These are phyloP conservation scores for Rasamsonia emersonii DNA, from an alignment of 2,329 filamentous ascomycete genomes.

Conservation along the genomic window DNA sequence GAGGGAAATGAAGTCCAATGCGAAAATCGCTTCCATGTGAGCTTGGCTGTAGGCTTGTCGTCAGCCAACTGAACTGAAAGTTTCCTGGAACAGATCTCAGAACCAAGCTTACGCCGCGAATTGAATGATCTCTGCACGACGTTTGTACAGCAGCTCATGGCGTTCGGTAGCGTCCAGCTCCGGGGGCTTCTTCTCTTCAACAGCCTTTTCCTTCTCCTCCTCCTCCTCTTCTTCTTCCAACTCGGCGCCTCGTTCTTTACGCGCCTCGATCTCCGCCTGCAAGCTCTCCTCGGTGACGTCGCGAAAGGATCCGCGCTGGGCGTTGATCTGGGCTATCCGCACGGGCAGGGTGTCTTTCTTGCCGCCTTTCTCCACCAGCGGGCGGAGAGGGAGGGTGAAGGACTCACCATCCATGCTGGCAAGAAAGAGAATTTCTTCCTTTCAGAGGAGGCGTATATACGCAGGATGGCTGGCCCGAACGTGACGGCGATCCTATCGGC, in stretches of 20 bases:
- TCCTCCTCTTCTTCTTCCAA: constrained; percentile 36
- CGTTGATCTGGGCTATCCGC: constrained; percentile 70
- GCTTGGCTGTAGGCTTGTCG: constrained; percentile 26
- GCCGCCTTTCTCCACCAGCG: constrained; percentile 39
- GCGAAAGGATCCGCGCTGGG: constrained; percentile 72
- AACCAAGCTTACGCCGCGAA: constrained; percentile 28
- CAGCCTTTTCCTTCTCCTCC: constrained; percentile 39
- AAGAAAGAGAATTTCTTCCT: constrained; percentile 2
- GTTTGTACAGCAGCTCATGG: constrained; percentile 34
- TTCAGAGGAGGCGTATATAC: no score
- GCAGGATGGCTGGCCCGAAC: no score
- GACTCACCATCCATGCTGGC: constrained; percentile 27
- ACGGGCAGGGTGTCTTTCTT: constrained; percentile 56
- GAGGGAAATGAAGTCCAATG: constrained; percentile 75
- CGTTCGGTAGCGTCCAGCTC: constrained; percentile 32
- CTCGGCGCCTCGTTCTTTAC: constrained; percentile 41
- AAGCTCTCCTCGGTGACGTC: constrained; percentile 67
- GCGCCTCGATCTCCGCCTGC: constrained; percentile 54
- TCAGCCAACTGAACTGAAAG: constrained; percentile 7
- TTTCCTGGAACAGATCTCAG: background rate
- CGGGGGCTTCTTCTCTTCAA: constrained; percentile 15
- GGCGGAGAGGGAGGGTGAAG: constrained; percentile 53
- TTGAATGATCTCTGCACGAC: constrained; percentile 36
- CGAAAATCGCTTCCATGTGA: constrained; percentile 48
- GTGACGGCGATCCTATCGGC: no score